phyloP scores from a whole-genome alignment of 352 stramenopile species.

The Globisporangium carolinianum region DNA sequence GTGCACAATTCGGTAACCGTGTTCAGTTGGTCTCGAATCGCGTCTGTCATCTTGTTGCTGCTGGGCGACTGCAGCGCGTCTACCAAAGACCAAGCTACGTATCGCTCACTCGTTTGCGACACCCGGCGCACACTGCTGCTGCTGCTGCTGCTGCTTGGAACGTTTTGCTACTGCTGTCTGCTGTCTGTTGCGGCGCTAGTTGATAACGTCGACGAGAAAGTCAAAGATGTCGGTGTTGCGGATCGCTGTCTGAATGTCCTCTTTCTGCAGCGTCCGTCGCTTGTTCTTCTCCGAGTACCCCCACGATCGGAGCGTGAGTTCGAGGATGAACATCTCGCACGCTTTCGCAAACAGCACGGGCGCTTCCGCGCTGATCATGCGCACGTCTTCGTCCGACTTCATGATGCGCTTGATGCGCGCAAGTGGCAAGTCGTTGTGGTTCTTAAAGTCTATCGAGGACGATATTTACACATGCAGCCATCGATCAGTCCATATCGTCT shows the following conservation, averaged over 20 bases:
- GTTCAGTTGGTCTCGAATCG: too few species aligned
- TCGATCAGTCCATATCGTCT: background rate
- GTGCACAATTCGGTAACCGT: too few species aligned
- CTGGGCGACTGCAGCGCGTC: too few species aligned
- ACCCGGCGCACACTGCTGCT: too few species aligned
- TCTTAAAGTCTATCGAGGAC: slow-evolving; percentile 92
- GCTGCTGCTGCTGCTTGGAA: too few species aligned
- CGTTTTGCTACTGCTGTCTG: too few species aligned
- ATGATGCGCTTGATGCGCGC: slow-evolving; percentile 99
- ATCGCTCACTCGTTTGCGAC: too few species aligned
- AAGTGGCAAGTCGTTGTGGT: slow-evolving; percentile 98
- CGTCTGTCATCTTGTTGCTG: too few species aligned
- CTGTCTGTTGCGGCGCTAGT: slow-evolving; percentile 25
- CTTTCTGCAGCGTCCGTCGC: slow-evolving; percentile 95
- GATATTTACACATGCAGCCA: background rate
- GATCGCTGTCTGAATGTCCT: slow-evolving; percentile 98
- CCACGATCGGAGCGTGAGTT: slow-evolving; percentile 95
- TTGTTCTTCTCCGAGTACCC: slow-evolving; percentile 86
- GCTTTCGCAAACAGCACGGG: slow-evolving; percentile 99
- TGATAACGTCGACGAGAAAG: slow-evolving; percentile 96
- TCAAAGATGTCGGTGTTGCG: slow-evolving; percentile 99
- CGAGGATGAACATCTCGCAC: slow-evolving; percentile 99
- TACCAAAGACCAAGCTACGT: too few species aligned
- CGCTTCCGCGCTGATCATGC: slow-evolving; percentile 98
- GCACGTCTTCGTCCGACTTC: slow-evolving; percentile 97